Percentiles rank a stretch among this genome's conserved stretches.
phyloP scores from a whole-genome alignment of 257 asterid genomes.

The Nicotiana noctiflora region DNA sequence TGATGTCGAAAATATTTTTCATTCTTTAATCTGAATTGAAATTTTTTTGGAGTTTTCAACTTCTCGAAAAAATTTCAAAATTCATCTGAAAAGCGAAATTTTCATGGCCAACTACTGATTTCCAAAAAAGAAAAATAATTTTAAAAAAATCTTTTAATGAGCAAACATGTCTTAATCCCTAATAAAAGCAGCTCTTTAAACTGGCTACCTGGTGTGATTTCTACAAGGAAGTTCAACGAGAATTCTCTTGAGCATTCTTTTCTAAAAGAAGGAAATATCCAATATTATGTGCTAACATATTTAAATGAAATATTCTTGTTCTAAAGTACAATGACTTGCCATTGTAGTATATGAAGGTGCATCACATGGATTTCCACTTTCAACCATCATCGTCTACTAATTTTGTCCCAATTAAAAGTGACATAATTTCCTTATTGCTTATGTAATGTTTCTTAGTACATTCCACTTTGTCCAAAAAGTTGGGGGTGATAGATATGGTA shows the following conservation, averaged over 20 bases:
- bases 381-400: not conserved
- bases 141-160: too few species aligned
- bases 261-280: not conserved
- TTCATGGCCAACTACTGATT: too few species aligned
- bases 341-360: not conserved
- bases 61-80: too few species aligned
- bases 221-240: too few species aligned
- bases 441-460: not conserved
- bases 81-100: too few species aligned
- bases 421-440: not conserved
- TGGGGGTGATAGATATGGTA: not conserved
- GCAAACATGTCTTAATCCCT: too few species aligned
- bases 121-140: too few species aligned
- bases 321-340: not conserved
- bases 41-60: too few species aligned
- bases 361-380: not conserved
- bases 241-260: not conserved
- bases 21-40: too few species aligned
- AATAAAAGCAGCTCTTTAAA: too few species aligned
- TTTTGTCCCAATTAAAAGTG: not conserved
- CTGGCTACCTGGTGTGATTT: too few species aligned
- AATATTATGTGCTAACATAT: not conserved
- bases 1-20: too few species aligned
- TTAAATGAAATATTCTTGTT: not conserved
- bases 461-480: conserved; percentile 8